Percentiles rank a stretch among this genome's conserved stretches.
Conservation (phyloP, 106 monocot species). For the Triglochin maritima region DNA sequence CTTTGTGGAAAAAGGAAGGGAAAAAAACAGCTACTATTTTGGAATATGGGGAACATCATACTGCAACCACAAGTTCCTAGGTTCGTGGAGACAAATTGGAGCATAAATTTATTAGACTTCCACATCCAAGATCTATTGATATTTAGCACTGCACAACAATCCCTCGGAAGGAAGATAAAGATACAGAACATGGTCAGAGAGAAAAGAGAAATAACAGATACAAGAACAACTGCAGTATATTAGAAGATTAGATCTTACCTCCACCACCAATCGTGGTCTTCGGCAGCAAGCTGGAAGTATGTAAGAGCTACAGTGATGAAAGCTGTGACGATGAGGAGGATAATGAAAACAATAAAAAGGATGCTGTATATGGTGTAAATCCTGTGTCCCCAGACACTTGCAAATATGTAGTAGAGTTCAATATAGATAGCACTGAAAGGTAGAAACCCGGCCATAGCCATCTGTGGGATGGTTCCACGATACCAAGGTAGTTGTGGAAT, state of each 20-base stretch:
- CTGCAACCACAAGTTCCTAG: too few species aligned
- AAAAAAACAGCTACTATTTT: too few species aligned
- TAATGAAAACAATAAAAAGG: conserved; percentile 12
- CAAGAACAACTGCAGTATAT: too few species aligned
- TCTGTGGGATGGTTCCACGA: conserved; percentile 5
- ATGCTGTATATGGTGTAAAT: conserved; percentile 10
- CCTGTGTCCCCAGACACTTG: conserved; percentile 15
- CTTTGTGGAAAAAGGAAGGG: too few species aligned
- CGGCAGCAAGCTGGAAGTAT: conserved; percentile 15
- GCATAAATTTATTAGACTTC: too few species aligned
- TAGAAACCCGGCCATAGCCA: conserved; percentile 12
- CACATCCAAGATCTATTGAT: too few species aligned
- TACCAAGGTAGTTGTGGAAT: conserved; percentile 13
- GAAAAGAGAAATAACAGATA: too few species aligned
- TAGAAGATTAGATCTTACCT: conserved; percentile 1
- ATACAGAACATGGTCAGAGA: too few species aligned
- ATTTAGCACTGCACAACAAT: too few species aligned
- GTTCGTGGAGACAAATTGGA: too few species aligned
- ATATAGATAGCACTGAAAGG: conserved; percentile 12
- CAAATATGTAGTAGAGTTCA: conserved; percentile 11
- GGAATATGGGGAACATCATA: too few species aligned
- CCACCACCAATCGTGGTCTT: conserved; percentile 24
- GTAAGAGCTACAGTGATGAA: conserved; percentile 11
- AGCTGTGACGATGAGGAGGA: conserved; percentile 10
- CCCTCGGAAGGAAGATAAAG: too few species aligned